These are phyloP conservation scores for Ceratonia siliqua DNA, from an alignment of 306 rosid species.

Conservation along the genomic window DNA sequence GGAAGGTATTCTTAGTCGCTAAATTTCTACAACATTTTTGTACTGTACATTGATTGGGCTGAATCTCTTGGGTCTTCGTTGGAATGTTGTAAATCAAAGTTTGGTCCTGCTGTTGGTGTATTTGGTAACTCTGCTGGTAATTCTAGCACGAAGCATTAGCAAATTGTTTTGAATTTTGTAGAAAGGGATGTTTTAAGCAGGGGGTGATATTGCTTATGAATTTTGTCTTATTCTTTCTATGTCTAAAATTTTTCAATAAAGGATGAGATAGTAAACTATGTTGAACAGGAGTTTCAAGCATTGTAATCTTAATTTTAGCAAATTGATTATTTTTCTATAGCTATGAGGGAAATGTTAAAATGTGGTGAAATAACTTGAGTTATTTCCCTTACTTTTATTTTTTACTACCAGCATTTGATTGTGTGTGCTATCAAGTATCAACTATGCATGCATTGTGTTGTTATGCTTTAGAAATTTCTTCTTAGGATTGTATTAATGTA, in stretches of 20 bases:
- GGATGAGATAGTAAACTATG: too few species aligned
- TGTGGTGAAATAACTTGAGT: background rate
- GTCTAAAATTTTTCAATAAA: too few species aligned
- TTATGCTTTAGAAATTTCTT: constrained; percentile 27
- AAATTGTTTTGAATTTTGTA: constrained; percentile 28
- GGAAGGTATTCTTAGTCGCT: too few species aligned
- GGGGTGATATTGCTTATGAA: too few species aligned
- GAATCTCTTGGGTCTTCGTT: constrained; percentile 66
- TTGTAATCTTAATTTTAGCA: too few species aligned
- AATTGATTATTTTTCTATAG: constrained; percentile 1
- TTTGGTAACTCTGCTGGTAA: constrained; percentile 94
- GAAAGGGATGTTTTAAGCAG: background rate
- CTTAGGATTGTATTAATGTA: constrained; percentile 14
- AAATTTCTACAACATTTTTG: too few species aligned
- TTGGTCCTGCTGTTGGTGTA: constrained; percentile 73
- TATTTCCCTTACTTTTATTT: background rate
- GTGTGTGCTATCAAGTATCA: background rate
- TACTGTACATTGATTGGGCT: too few species aligned
- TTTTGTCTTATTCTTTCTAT: too few species aligned
- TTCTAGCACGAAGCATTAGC: constrained; percentile 12
- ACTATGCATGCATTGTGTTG: background rate
- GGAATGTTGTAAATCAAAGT: constrained; percentile 70
- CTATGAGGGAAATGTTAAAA: constrained; percentile 8
- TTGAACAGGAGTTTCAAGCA: too few species aligned
- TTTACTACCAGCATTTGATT: constrained; percentile 20